These are phyloP conservation scores for Pseudognaphalium luteoalbum DNA, from an alignment of 129 eudicot species.

Conservation along the genomic window DNA sequence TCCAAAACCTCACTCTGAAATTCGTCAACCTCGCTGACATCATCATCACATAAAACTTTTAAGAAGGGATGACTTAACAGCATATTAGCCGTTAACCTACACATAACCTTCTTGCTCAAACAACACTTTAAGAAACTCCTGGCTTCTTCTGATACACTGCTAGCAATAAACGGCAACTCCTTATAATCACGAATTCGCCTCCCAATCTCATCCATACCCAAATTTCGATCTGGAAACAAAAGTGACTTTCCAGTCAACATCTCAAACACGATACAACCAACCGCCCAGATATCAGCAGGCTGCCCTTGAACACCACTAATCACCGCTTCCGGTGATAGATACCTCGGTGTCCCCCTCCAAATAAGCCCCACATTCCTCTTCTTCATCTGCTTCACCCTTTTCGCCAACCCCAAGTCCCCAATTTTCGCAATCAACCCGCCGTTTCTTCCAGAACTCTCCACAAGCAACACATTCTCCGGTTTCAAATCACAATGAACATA, in stretches of 20 bases:
- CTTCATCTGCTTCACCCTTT: slow-evolving; percentile 44
- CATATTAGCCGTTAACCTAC: slow-evolving; percentile 62
- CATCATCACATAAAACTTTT: slow-evolving; percentile 45
- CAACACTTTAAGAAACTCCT: slow-evolving; percentile 66
- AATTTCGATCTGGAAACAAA: slow-evolving; percentile 37
- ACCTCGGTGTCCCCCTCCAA: slow-evolving; percentile 58
- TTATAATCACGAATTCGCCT: slow-evolving; percentile 43
- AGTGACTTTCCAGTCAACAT: slow-evolving; percentile 73
- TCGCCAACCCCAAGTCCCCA: slow-evolving; percentile 81
- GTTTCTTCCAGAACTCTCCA: slow-evolving; percentile 16
- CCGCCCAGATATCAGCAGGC: slow-evolving; percentile 74
- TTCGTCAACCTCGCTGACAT: slow-evolving; percentile 34
- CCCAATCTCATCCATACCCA: slow-evolving; percentile 37
- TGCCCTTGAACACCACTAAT: slow-evolving; percentile 44
- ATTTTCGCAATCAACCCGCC: slow-evolving; percentile 53
- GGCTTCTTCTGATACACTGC: slow-evolving; percentile 43
- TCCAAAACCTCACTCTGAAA: slow-evolving; percentile 34
- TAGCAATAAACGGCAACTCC: slow-evolving; percentile 38
- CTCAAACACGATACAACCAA: slow-evolving; percentile 68
- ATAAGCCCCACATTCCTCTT: slow-evolving; percentile 39
- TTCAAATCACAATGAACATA: slow-evolving; percentile 86
- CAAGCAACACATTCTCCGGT: slow-evolving; percentile 65
- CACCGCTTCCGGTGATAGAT: slow-evolving; percentile 67
- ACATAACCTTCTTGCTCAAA: slow-evolving; percentile 56
- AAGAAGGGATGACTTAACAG: slow-evolving; percentile 56